A percentile compares a stretch with the other conserved stretches of the same genome.
phyloP scores from a whole-genome alignment of 352 stramenopile species.

The Pythium phragmitis region DNA sequence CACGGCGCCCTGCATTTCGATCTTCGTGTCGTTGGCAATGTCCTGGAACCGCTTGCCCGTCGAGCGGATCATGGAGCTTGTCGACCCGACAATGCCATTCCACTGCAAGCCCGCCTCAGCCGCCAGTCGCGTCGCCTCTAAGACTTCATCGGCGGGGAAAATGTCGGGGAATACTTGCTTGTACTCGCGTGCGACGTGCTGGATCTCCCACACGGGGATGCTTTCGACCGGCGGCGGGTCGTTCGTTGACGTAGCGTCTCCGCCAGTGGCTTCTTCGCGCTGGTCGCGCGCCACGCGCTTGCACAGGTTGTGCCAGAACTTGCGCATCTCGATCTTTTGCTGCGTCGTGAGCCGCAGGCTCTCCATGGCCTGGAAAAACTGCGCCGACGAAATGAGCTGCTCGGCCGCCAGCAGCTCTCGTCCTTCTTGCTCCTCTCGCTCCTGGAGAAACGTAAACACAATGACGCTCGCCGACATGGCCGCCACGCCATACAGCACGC shows the following conservation, averaged over 20 bases:
- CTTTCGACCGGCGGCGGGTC: conserved; percentile 16
- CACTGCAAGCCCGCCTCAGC: conserved; percentile 40
- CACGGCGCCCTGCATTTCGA: conserved; percentile 79
- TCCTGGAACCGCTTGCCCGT: conserved; percentile 81
- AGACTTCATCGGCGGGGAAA: conserved; percentile 70
- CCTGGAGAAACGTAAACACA: conserved; percentile 79
- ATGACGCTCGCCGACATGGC: conserved; percentile 78
- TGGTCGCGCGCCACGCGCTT: conserved; percentile 36
- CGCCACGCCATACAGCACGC: conserved; percentile 68
- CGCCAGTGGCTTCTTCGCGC: not conserved
- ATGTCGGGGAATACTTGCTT: conserved; percentile 77
- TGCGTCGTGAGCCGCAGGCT: conserved; percentile 49
- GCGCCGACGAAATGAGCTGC: conserved; percentile 48
- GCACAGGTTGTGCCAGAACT: conserved; percentile 76
- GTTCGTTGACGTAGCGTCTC: not conserved
- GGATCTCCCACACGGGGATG: conserved; percentile 61
- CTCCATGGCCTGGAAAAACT: conserved; percentile 72
- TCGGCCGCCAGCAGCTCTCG: conserved; percentile 52
- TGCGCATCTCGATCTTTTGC: conserved; percentile 68
- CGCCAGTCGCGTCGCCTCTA: conserved; percentile 50
- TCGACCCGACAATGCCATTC: conserved; percentile 75
- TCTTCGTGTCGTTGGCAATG: conserved; percentile 83
- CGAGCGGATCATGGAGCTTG: conserved; percentile 75
- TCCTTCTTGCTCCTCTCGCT: conserved; percentile 72
- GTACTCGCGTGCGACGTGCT: conserved; percentile 79